Percentiles rank a stretch among this genome's conserved stretches.
These are phyloP conservation scores for Oryza nivara DNA, from an alignment of 176 grass and related monocot genomes.

Conservation along the genomic window DNA sequence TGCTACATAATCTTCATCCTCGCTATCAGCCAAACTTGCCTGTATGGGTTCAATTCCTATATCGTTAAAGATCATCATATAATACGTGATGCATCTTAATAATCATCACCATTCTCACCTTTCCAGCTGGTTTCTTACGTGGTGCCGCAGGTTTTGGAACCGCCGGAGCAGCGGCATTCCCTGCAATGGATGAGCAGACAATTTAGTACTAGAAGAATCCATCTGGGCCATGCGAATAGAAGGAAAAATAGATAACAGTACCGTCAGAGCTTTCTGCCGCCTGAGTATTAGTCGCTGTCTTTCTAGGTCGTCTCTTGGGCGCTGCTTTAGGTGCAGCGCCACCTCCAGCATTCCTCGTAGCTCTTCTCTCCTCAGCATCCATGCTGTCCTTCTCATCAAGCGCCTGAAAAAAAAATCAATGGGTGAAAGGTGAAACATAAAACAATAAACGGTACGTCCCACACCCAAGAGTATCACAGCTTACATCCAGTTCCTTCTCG, in stretches of 20 bases:
- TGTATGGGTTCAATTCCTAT: constrained; percentile 20
- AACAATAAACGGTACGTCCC: background rate
- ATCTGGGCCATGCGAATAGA: background rate
- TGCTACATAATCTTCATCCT: constrained; percentile 47
- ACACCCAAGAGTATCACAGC: background rate
- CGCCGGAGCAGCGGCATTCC: constrained; percentile 22
- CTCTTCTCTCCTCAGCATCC: constrained; percentile 30
- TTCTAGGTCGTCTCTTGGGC: constrained; percentile 55
- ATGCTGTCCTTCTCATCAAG: constrained; percentile 46
- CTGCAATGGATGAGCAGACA: constrained; percentile 10
- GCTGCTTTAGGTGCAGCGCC: background rate
- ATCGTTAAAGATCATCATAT: background rate
- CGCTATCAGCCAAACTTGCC: constrained; percentile 44
- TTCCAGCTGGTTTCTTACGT: constrained; percentile 55
- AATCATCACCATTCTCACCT: constrained; percentile 30
- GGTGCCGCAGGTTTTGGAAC: constrained; percentile 31
- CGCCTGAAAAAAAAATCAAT: constrained; percentile 36
- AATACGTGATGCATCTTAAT: background rate
- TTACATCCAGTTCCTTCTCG: constrained; percentile 86
- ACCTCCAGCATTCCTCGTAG: constrained; percentile 3
- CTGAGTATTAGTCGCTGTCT: constrained; percentile 39
- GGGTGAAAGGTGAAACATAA: constrained; percentile 5
- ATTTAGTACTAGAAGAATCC: background rate
- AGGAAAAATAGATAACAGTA: constrained; percentile 11
- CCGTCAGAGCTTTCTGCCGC: constrained; percentile 15